These are phyloP conservation scores for Picochlorum sp. DNA, from an alignment of 139 green algal species.

Conservation along the genomic window DNA sequence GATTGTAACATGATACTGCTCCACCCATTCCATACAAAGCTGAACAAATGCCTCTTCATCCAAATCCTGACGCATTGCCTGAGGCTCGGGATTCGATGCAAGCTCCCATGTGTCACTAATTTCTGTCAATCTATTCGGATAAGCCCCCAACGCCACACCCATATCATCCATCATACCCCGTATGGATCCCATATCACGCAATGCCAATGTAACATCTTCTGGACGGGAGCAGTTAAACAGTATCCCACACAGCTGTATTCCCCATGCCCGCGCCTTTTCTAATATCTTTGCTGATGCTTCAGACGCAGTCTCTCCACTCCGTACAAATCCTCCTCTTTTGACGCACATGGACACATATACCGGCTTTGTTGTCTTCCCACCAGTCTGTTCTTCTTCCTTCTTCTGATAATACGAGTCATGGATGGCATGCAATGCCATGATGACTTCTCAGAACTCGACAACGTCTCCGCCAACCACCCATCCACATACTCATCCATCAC, in stretches of 20 bases:
- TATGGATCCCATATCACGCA: background rate
- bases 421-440: background rate
- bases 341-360: background rate
- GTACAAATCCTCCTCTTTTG: background rate
- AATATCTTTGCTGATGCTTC: background rate
- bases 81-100: background rate
- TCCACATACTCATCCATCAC: conserved; percentile 1
- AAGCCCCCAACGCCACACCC: background rate
- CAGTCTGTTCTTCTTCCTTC: background rate
- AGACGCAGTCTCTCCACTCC: background rate
- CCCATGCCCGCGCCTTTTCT: background rate
- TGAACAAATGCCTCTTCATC: background rate
- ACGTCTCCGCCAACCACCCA: background rate
- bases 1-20: background rate
- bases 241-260: background rate
- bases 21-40: background rate
- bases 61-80: background rate
- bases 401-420: background rate
- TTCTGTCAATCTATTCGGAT: conserved; percentile 1
- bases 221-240: background rate
- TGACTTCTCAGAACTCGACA: background rate
- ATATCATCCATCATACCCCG: background rate
- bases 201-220: background rate
- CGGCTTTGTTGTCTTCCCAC: background rate
- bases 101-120: background rate